These are phyloP conservation scores for Botrytis medusae DNA, from an alignment of 2,329 filamentous ascomycete genomes.

Conservation along the genomic window DNA sequence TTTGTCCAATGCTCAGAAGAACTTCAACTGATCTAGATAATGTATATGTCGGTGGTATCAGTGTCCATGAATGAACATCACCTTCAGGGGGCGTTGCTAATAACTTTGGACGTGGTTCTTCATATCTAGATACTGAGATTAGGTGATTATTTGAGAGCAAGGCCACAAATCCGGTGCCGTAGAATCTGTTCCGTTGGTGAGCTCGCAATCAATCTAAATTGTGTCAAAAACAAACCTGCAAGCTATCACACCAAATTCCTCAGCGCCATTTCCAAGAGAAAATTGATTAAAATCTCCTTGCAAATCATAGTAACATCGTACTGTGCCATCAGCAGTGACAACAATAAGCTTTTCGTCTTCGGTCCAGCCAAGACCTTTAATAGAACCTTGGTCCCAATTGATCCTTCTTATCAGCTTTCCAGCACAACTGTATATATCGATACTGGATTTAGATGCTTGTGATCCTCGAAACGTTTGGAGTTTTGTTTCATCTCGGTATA, in stretches of 20 bases:
- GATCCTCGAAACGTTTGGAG: constrained; percentile 74
- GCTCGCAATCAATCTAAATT: not conserved
- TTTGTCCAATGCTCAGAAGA: constrained; percentile 78
- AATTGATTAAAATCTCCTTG: constrained; percentile 95
- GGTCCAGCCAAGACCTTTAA: constrained; percentile 92
- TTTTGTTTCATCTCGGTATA: constrained; percentile 87
- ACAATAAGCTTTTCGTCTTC: constrained; percentile 91
- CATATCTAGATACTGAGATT: constrained; percentile 82
- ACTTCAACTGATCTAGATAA: constrained; percentile 93
- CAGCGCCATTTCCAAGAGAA: constrained; percentile 83
- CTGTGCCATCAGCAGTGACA: constrained; percentile 83
- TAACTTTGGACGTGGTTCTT: constrained; percentile 83
- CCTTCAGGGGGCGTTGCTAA: constrained; percentile 76
- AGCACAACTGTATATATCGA: constrained; percentile 92
- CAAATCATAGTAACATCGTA: constrained; percentile 84
- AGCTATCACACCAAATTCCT: constrained; percentile 82
- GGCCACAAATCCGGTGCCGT: constrained; percentile 88
- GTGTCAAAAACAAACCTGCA: constrained; percentile 55
- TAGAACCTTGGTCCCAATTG: constrained; percentile 85
- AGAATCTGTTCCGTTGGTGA: constrained; percentile 57
- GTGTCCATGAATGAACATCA: constrained; percentile 80
- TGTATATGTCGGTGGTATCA: constrained; percentile 85
- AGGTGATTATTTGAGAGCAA: constrained; percentile 85
- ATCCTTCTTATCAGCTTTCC: constrained; percentile 85
- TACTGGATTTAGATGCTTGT: constrained; percentile 73